phyloP scores from a whole-genome alignment of 2,329 filamentous ascomycete genomes.

The Chaetoscypha palmicola region DNA sequence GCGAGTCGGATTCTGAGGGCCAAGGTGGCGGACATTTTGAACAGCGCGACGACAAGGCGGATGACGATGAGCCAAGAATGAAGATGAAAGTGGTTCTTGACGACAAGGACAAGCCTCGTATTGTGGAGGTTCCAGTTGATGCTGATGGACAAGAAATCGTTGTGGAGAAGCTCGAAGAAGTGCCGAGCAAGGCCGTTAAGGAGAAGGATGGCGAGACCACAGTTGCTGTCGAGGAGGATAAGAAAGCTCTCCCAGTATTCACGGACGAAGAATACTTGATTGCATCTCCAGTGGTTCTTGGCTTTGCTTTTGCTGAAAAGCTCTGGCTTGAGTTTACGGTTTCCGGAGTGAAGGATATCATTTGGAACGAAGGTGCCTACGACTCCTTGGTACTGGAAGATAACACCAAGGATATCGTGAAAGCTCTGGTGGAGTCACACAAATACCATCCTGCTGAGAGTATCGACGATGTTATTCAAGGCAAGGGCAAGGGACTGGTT shows the following conservation, averaged over 20 bases:
- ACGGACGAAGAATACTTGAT: conserved; percentile 79
- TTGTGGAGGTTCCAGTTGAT: conserved; percentile 49
- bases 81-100: conserved; percentile 34
- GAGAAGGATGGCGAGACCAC: conserved; percentile 20
- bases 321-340: conserved; percentile 85
- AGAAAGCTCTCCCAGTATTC: conserved; percentile 46
- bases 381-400: conserved; percentile 67
- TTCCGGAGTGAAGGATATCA: conserved; percentile 69
- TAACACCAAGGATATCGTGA: conserved; percentile 60
- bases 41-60: conserved; percentile 17
- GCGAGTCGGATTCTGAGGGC: conserved; percentile 29
- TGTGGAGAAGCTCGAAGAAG: conserved; percentile 50
- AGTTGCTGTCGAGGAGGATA: conserved; percentile 21
- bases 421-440: conserved; percentile 75
- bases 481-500: conserved; percentile 82
- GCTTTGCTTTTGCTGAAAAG: conserved; percentile 83
- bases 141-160: conserved; percentile 48
- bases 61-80: conserved; percentile 29
- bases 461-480: conserved; percentile 75
- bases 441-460: conserved; percentile 75
- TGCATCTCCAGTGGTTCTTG: conserved; percentile 75
- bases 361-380: conserved; percentile 80
- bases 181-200: conserved; percentile 31
- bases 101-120: conserved; percentile 43
- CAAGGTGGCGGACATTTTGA: conserved; percentile 17